phyloP scores from a whole-genome alignment of 164 flowering plant species.

The Saururus chinensis region DNA sequence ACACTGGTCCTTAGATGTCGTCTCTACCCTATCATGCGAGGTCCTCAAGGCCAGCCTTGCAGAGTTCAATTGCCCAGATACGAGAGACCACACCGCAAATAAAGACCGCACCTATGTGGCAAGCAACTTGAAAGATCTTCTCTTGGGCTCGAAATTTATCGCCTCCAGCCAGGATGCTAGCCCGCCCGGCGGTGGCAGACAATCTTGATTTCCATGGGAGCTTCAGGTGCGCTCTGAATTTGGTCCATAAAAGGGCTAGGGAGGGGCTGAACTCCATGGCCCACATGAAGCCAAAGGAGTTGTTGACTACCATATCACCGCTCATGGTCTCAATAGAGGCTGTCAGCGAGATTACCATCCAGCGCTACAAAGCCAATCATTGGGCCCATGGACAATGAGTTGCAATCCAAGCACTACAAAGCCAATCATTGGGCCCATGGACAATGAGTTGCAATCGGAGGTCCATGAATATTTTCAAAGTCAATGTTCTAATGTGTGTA shows the following conservation, averaged over 20 bases:
- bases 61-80: too few species aligned
- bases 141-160: too few species aligned
- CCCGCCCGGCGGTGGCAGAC: too few species aligned
- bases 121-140: too few species aligned
- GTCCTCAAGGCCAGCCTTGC: too few species aligned
- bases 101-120: too few species aligned
- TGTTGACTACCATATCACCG: background rate
- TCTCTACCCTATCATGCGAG: too few species aligned
- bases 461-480: constrained; percentile 24
- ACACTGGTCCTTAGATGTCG: too few species aligned
- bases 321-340: background rate
- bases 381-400: constrained; percentile 18
- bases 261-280: background rate
- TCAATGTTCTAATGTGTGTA: background rate
- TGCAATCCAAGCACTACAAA: constrained; percentile 23
- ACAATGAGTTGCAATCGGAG: constrained; percentile 18
- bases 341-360: constrained; percentile 29
- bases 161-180: too few species aligned
- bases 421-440: constrained; percentile 19
- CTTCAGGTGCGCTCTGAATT: background rate
- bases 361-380: constrained; percentile 27
- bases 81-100: too few species aligned
- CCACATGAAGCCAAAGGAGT: background rate
- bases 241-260: background rate
- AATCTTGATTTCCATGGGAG: background rate